A percentile compares a stretch with the other conserved stretches of the same genome.
These are phyloP conservation scores for Cutaneotrichosporon daszewskae DNA, from an alignment of 1,284 basidiomycete species.

Conservation along the genomic window DNA sequence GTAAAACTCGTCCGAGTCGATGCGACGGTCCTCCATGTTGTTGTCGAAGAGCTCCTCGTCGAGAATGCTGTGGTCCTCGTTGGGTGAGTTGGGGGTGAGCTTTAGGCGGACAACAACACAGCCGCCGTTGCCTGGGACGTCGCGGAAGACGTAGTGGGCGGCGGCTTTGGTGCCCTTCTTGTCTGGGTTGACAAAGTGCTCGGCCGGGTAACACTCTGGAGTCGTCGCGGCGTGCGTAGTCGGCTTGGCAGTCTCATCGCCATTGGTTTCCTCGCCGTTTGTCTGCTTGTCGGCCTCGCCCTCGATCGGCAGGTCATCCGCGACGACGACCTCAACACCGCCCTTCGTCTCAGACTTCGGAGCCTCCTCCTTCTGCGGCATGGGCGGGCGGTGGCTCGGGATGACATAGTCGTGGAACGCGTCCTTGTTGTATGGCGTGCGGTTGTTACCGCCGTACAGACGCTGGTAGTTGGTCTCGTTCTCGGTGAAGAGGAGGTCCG, in stretches of 20 bases:
- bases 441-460: constrained; percentile 81
- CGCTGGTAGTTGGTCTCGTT: constrained; percentile 95
- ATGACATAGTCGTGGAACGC: constrained; percentile 99
- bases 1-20: constrained; percentile 96
- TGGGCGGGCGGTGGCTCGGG: constrained; percentile 65
- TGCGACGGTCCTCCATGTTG: constrained; percentile 75
- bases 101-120: constrained; percentile 94
- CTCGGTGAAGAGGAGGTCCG: constrained; percentile 84
- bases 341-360: constrained; percentile 30
- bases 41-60: constrained; percentile 90
- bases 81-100: constrained; percentile 70
- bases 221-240: constrained; percentile 65
- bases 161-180: constrained; percentile 86
- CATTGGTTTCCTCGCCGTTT: constrained; percentile 5
- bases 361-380: constrained; percentile 21
- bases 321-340: constrained; percentile 35
- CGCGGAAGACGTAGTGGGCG: constrained; percentile 80
- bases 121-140: constrained; percentile 85
- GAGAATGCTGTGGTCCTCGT: constrained; percentile 69
- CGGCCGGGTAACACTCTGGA: constrained; percentile 5
- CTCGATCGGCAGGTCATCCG: constrained; percentile 25
- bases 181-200: constrained; percentile 74
- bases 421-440: constrained; percentile 82
- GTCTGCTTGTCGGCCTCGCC: background rate
- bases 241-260: constrained; percentile 29